Evolutionary conservation across 2,329 filamentous ascomycete genomes (phyloP).

Genomic region (Dothidotthia symphoricarpi): DNA sequence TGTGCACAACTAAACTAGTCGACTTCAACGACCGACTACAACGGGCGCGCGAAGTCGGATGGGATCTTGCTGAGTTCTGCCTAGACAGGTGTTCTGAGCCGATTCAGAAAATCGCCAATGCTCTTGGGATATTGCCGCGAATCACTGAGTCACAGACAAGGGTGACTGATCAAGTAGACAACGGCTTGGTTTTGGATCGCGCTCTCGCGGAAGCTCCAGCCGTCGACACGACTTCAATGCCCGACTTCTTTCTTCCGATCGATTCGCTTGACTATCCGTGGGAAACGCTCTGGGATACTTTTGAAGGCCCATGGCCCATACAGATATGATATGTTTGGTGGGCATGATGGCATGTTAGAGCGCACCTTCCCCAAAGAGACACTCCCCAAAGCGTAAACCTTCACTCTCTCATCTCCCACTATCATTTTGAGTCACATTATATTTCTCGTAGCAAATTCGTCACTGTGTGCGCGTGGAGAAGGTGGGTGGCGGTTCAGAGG

Average conservation of each 20-base stretch:
- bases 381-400: too few species aligned
- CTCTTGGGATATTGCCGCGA: constrained; percentile 2
- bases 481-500: constrained; percentile 25
- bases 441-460: constrained; percentile 19
- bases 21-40: constrained; percentile 9
- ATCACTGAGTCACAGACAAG: too few species aligned
- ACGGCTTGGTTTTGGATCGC: not conserved
- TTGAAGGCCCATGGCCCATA: constrained; percentile 14
- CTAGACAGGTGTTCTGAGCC: constrained; percentile 20
- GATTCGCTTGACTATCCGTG: constrained; percentile 17
- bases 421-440: not conserved
- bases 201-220: not conserved
- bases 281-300: constrained; percentile 17
- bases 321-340: constrained; percentile 7
- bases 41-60: constrained; percentile 8
- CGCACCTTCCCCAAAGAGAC: too few species aligned
- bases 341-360: too few species aligned
- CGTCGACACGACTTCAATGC: not conserved
- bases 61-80: constrained; percentile 23
- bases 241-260: constrained; percentile 10
- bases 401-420: not conserved
- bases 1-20: constrained; percentile 8
- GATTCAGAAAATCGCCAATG: constrained; percentile 18
- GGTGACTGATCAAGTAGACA: too few species aligned
- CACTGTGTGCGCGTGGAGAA: constrained; percentile 33